These are phyloP conservation scores for Euphorbia lathyris DNA, from an alignment of 345 rosid genomes.

Conservation along the genomic window DNA sequence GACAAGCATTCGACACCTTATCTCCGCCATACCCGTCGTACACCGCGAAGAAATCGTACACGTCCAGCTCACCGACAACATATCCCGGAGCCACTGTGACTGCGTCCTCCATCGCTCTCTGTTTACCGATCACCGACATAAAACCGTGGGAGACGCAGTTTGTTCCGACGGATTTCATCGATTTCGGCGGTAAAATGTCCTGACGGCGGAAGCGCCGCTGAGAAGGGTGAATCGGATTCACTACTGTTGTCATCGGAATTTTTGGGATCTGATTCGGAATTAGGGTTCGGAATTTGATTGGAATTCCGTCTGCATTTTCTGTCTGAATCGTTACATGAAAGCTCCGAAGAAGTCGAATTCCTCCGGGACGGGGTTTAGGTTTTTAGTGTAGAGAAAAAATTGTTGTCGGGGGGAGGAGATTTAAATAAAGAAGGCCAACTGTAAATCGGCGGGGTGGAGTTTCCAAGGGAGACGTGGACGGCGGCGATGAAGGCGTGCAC, in stretches of 20 bases:
- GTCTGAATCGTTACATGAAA: too few species aligned
- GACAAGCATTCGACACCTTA: slow-evolving; percentile 20
- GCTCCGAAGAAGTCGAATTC: too few species aligned
- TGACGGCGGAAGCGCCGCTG: neutral
- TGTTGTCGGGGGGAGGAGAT: neutral
- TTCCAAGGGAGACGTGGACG: neutral
- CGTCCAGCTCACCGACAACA: slow-evolving; percentile 7
- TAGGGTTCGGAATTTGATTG: neutral
- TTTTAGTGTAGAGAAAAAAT: neutral
- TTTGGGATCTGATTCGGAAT: neutral
- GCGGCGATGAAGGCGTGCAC: neutral
- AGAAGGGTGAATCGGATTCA: neutral
- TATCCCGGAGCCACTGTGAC: slow-evolving; percentile 18
- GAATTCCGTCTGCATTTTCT: too few species aligned
- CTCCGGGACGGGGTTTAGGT: too few species aligned
- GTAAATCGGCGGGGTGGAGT: neutral
- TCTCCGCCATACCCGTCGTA: slow-evolving; percentile 45
- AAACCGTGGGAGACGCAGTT: slow-evolving; percentile 26
- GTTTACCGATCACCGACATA: slow-evolving; percentile 37
- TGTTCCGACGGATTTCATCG: neutral
- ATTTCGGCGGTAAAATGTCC: neutral
- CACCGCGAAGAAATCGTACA: slow-evolving; percentile 37
- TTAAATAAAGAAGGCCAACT: neutral
- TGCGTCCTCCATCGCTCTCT: slow-evolving; percentile 38
- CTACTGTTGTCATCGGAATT: neutral